phyloP scores from a whole-genome alignment of 1,139 yeast genomes.

The Kodamaea sp. region DNA sequence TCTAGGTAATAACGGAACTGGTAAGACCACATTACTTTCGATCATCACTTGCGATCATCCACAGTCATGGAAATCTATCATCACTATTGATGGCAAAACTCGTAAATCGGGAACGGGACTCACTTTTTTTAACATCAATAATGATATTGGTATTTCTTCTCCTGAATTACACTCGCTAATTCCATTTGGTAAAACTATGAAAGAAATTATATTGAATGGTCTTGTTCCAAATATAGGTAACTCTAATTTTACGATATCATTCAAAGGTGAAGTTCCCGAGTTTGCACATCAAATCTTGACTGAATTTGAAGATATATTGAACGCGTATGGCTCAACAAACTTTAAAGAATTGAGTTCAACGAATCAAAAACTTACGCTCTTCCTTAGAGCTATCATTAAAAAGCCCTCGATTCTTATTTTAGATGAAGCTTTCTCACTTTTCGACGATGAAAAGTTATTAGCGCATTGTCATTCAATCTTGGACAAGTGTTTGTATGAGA shows the following conservation, averaged over 20 bases:
- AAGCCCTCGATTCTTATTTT: conserved; percentile 73
- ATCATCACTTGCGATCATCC: conserved; percentile 93
- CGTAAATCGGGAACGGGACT: conserved; percentile 68
- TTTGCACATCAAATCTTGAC: conserved; percentile 19
- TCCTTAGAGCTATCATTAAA: conserved; percentile 72
- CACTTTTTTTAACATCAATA: conserved; percentile 75
- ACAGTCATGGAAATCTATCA: conserved; percentile 81
- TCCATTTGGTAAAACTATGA: conserved; percentile 54
- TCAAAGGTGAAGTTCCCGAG: conserved; percentile 11
- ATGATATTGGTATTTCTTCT: conserved; percentile 77
- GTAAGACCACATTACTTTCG: conserved; percentile 84
- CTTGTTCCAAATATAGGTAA: conserved; percentile 57
- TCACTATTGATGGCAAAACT: conserved; percentile 61
- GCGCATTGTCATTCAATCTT: conserved; percentile 64
- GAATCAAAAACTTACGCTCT: conserved; percentile 74
- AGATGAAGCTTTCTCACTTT: conserved; percentile 92
- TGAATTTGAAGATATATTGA: conserved; percentile 27
- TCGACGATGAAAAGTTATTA: conserved; percentile 64
- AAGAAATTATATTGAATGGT: conserved; percentile 70
- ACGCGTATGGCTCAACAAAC: conserved; percentile 26
- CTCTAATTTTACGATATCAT: conserved; percentile 28
- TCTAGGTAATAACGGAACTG: conserved; percentile 87
- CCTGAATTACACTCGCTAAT: conserved; percentile 90
- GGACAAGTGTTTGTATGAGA: conserved; percentile 46
- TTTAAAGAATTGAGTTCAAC: conserved; percentile 61